Evolutionary conservation across 176 grass and related monocot species (phyloP), one percentile per base, ranked within the genome.

Genomic region (Aegilops sharonensis): DNA sequence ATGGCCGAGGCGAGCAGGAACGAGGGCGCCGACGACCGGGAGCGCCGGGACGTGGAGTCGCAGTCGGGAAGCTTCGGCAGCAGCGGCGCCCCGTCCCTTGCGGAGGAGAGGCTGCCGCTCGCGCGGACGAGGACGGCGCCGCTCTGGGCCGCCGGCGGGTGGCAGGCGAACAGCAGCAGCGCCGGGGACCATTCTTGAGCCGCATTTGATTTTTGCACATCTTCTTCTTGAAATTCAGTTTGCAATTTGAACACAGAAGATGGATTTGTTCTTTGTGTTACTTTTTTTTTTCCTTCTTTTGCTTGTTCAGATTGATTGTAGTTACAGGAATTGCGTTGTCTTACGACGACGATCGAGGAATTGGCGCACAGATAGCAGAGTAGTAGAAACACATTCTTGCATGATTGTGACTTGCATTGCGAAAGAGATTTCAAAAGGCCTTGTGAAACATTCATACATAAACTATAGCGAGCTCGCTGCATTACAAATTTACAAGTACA

Each of bases 71-170:
- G 74, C 15, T 9, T 74, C 75, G 31, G 66, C 18, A 68, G 70
- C 32, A 77, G 12, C 54, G 71, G 7, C 31, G 62, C 0, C 18
- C 61, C 82, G 37, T 90, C 93, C 21, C 36, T 63, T 1, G 43
- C 84, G 5, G 93, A 93, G 61, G 86, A 89, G 74, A 71, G 68
- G 64, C 68, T 88, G 64, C 95, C 88, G 12, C 80, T 89, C 30
- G 74, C 91, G 4, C 83, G 85, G 80, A 85, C 89, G 79, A 86
- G 85, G 80, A 75, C 89, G 79, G 84, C 88, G 9, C 65, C 90
- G 76, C 88, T 86, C 61, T 92, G 85, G 89, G 81, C 84, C 57
- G 83, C 83, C 88, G 91, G 84, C 81, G 86, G 86, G 64, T 77
- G 85, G 67, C 81, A 85, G 86, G 21, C 70, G 57, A 35, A 0